These are phyloP conservation scores for Pythium monospermum DNA, from an alignment of 352 stramenopile species.

Conservation along the genomic window DNA sequence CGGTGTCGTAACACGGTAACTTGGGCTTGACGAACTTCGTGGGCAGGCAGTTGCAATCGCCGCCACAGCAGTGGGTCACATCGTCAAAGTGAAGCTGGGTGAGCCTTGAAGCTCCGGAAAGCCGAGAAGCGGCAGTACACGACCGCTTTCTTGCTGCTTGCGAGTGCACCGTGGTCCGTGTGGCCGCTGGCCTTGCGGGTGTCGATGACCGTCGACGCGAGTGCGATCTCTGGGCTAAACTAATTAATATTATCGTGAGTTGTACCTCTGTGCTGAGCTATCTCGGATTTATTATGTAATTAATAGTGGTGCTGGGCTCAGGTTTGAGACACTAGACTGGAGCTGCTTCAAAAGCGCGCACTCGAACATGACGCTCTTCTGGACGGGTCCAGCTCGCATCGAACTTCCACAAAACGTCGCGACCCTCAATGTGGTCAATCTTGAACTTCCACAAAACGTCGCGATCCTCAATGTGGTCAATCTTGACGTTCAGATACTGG, in stretches of 20 bases:
- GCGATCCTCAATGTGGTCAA: slow-evolving; percentile 11
- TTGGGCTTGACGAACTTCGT: slow-evolving; percentile 58
- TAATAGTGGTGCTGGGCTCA: neutral
- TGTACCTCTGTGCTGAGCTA: too few species aligned
- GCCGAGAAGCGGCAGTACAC: slow-evolving; percentile 83
- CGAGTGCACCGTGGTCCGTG: slow-evolving; percentile 30
- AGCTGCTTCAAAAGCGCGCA: slow-evolving; percentile 12
- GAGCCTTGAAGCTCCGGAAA: slow-evolving; percentile 79
- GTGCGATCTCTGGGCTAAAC: too few species aligned
- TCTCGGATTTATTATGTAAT: neutral
- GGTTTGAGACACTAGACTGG: slow-evolving; percentile 32
- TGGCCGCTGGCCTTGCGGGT: neutral
- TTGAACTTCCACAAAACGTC: too few species aligned
- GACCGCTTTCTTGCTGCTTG: slow-evolving; percentile 40
- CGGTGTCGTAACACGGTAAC: slow-evolving; percentile 60
- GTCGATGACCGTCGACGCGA: neutral
- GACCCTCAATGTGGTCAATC: slow-evolving; percentile 11
- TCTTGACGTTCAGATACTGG: slow-evolving; percentile 10
- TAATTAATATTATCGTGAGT: too few species aligned
- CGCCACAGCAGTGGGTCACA: slow-evolving; percentile 54
- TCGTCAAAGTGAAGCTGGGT: slow-evolving; percentile 65
- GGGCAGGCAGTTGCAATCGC: slow-evolving; percentile 63
- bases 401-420: slow-evolving; percentile 2
- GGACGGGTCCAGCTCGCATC: neutral
- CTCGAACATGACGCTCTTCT: slow-evolving; percentile 6